phyloP scores from a whole-genome alignment of 805 yeast species.

The Candida sakaeoensis region DNA sequence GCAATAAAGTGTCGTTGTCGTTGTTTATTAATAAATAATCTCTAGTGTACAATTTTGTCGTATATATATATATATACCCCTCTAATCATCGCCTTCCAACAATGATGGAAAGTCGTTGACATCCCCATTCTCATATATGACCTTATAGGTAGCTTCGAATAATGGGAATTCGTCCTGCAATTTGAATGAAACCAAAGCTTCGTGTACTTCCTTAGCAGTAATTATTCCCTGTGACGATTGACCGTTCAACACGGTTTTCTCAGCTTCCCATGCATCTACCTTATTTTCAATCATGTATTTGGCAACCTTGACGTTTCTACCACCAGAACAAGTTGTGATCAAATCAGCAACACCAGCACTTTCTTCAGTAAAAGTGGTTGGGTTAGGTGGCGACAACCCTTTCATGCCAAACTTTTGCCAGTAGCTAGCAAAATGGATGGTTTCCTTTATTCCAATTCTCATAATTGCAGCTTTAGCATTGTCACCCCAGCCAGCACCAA shows the following conservation, averaged over 20 bases:
- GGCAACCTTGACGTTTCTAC: conserved; percentile 93
- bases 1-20: too few relatives aligned
- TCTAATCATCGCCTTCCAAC: conserved; percentile 10
- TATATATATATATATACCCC: background rate
- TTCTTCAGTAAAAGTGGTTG: conserved; percentile 86
- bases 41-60: background rate
- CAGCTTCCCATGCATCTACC: conserved; percentile 75
- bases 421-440: conserved; percentile 69
- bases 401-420: conserved; percentile 55
- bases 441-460: conserved; percentile 92
- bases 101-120: conserved; percentile 68
- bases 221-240: conserved; percentile 95
- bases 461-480: conserved; percentile 97
- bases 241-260: conserved; percentile 83
- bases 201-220: conserved; percentile 89
- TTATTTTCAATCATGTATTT: conserved; percentile 78
- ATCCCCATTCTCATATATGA: conserved; percentile 69
- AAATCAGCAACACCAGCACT: conserved; percentile 98
- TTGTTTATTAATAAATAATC: background rate
- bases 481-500: conserved; percentile 98
- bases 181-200: conserved; percentile 56
- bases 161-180: conserved; percentile 74
- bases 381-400: conserved; percentile 54
- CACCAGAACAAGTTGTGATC: conserved; percentile 96
- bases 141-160: conserved; percentile 74